phyloP scores from a whole-genome alignment of 768 basidiomycete species.

The Leccinellum rugosiceps region DNA sequence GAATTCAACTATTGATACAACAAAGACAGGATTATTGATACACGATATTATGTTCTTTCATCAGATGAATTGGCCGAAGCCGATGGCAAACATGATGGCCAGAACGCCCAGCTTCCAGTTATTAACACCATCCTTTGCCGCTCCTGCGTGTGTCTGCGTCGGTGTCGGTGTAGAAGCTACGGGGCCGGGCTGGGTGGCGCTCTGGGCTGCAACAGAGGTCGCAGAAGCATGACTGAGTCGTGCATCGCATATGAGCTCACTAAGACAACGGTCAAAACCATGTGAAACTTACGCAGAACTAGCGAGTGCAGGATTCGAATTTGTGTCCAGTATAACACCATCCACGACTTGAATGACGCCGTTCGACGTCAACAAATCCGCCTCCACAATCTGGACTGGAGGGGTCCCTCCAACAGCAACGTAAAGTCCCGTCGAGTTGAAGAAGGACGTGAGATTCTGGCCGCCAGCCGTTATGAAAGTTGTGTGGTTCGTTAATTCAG shows the following conservation, averaged over 20 bases:
- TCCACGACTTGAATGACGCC: constrained; percentile 69
- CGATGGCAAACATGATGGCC: neutral
- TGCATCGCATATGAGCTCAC: neutral
- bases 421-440: constrained; percentile 57
- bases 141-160: neutral
- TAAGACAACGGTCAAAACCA: neutral
- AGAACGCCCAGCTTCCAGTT: constrained; percentile 6
- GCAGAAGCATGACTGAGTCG: constrained; percentile 39
- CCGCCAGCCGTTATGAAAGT: constrained; percentile 57
- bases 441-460: constrained; percentile 45
- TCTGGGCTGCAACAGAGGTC: constrained; percentile 42
- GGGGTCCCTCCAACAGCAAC: constrained; percentile 44
- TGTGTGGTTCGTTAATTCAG: constrained; percentile 35
- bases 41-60: neutral
- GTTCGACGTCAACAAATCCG: constrained; percentile 61
- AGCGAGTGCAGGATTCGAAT: constrained; percentile 42
- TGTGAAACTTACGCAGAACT: constrained; percentile 48
- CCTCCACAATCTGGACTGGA: constrained; percentile 50
- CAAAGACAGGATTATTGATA: neutral
- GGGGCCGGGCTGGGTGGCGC: constrained; percentile 39
- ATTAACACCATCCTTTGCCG: neutral
- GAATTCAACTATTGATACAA: neutral
- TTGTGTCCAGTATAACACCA: constrained; percentile 46
- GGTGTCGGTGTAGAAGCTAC: constrained; percentile 29
- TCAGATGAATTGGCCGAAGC: constrained; percentile 14